Percentiles rank a stretch among this genome's conserved stretches.
Evolutionary conservation across 192 early-diverging fungal genomes (phyloP).

Genomic region (Linnemannia elongata): DNA sequence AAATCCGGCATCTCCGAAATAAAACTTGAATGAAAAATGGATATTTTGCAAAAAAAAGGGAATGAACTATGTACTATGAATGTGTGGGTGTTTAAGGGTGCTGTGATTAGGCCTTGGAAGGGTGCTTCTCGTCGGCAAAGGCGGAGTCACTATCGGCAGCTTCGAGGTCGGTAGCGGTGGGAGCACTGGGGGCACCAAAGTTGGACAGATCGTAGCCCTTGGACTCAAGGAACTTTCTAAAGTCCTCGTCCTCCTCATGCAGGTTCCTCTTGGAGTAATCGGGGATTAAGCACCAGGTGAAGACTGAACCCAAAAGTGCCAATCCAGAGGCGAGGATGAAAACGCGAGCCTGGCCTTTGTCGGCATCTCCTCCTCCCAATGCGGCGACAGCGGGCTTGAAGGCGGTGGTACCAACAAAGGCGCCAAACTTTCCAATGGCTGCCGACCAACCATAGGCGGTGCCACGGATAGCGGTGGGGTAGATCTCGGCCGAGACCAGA

Average conservation of each 20-base stretch:
- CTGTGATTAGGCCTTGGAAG: neutral
- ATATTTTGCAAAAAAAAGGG: neutral
- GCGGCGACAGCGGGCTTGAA: conserved; percentile 49
- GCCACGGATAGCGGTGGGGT: conserved; percentile 63
- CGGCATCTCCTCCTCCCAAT: conserved; percentile 43
- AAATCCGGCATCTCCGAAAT: too few species aligned
- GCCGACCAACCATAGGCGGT: conserved; percentile 62
- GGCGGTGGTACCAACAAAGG: conserved; percentile 57
- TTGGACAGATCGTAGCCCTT: conserved; percentile 60
- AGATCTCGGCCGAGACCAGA: conserved; percentile 57
- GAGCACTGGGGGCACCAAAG: neutral
- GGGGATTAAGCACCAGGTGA: conserved; percentile 56
- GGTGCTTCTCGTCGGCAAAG: neutral
- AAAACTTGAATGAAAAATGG: neutral
- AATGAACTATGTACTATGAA: neutral
- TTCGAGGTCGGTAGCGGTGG: neutral
- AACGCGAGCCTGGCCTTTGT: conserved; percentile 51
- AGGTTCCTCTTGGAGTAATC: conserved; percentile 56
- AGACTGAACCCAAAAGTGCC: conserved; percentile 55
- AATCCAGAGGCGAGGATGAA: conserved; percentile 59
- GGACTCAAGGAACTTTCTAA: conserved; percentile 57
- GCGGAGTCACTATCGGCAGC: neutral
- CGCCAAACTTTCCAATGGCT: conserved; percentile 33
- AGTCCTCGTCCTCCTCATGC: conserved; percentile 57
- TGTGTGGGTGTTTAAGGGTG: neutral